Conservation (phyloP, 345 rosid genomes). For the Salix caprea region DNA sequence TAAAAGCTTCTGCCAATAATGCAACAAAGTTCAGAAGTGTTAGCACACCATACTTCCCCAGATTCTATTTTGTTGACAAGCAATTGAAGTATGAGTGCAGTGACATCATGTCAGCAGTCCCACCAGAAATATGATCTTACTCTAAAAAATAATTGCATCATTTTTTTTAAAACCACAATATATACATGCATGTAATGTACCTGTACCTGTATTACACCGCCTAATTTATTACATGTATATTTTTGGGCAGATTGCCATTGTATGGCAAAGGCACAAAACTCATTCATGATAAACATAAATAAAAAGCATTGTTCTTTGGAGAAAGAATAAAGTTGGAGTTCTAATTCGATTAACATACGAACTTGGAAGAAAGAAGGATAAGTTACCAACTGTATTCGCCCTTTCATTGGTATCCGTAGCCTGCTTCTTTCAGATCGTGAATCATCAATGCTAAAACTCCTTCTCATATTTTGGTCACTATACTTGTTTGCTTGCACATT, state of each 20-base stretch:
- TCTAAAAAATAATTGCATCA: too few relatives aligned
- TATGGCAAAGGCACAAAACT: not conserved
- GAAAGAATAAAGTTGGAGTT: not conserved
- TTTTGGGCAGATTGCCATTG: not conserved
- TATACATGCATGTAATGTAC: too few relatives aligned
- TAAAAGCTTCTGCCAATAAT: not conserved
- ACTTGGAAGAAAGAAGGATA: constrained; percentile 10
- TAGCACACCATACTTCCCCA: not conserved
- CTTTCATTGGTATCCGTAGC: constrained; percentile 80
- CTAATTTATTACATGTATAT: not conserved
- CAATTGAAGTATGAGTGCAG: not conserved
- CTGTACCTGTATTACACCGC: not conserved
- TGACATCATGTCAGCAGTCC: not conserved
- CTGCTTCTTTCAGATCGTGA: constrained; percentile 56
- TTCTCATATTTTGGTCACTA: constrained; percentile 50
- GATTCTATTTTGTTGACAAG: not conserved
- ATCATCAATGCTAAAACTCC: constrained; percentile 46
- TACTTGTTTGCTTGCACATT: constrained; percentile 43
- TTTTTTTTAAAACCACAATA: not conserved
- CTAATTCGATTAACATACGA: not conserved
- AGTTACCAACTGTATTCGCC: constrained; percentile 82
- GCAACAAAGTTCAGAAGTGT: not conserved
- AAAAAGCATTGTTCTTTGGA: not conserved
- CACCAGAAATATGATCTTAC: not conserved
- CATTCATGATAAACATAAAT: not conserved